A percentile compares a stretch with the other conserved stretches of the same genome.
Conservation (phyloP, 2,329 filamentous ascomycete species). For the Cephalotrichum gorgonifer region DNA sequence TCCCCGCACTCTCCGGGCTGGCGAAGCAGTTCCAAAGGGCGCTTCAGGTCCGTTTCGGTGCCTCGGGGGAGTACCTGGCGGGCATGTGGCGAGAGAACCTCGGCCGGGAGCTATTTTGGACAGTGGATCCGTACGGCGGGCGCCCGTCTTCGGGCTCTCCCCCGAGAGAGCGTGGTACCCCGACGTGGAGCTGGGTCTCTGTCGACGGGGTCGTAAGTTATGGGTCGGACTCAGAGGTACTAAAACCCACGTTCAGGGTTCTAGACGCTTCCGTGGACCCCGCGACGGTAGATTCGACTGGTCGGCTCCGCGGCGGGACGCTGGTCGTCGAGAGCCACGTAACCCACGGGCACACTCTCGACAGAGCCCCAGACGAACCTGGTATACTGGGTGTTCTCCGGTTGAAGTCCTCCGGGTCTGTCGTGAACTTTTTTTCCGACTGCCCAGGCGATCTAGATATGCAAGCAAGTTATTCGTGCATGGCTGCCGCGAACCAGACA, state of each 20-base stretch:
- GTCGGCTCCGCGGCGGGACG: background rate
- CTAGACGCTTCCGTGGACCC: background rate
- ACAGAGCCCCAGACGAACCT: background rate
- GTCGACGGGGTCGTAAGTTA: background rate
- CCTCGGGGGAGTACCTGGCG: conserved; percentile 15
- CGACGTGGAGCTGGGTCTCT: background rate
- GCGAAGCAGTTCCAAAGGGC: conserved; percentile 12
- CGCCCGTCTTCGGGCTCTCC: background rate
- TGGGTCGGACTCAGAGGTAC: background rate
- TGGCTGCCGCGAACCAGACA: too few relatives aligned
- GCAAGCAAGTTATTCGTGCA: background rate
- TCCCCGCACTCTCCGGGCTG: conserved; percentile 19
- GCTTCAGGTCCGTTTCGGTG: background rate
- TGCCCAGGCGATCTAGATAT: background rate
- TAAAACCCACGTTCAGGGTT: background rate
- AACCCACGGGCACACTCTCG: background rate
- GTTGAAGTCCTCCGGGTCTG: background rate
- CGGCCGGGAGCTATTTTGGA: background rate
- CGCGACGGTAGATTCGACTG: background rate
- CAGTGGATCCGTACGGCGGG: background rate
- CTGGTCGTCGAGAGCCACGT: background rate
- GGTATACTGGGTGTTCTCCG: background rate
- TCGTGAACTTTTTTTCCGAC: background rate
- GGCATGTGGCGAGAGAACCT: conserved; percentile 16
- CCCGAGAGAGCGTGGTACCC: background rate